A percentile compares a stretch with the other conserved stretches of the same genome.
phyloP scores from a whole-genome alignment of 2,329 filamentous ascomycete genomes.

The Diaporthe batatas region DNA sequence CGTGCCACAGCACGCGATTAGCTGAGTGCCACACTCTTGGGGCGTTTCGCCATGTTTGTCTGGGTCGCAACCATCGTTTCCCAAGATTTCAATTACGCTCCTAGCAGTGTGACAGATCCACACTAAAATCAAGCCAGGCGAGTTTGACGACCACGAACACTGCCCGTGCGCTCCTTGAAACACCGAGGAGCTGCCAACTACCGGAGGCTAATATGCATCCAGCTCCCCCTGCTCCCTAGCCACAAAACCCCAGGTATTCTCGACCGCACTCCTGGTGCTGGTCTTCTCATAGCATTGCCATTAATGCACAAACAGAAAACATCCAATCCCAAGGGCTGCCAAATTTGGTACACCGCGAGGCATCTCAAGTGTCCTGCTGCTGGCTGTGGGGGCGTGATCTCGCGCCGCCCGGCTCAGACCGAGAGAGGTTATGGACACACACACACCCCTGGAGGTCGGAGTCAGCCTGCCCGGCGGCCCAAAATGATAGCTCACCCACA shows the following conservation, averaged over 20 bases:
- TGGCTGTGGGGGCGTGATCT: background rate
- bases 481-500: conserved; percentile 6
- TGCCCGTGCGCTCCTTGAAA: conserved; percentile 28
- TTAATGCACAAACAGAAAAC: conserved; percentile 20
- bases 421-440: conserved; percentile 22
- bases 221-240: conserved; percentile 22
- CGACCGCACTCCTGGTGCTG: conserved; percentile 22
- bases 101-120: conserved; percentile 30
- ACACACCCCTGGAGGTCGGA: background rate
- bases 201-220: conserved; percentile 18
- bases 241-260: conserved; percentile 15
- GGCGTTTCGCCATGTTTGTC: conserved; percentile 26
- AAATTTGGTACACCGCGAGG: conserved; percentile 2
- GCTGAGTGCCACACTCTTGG: conserved; percentile 25
- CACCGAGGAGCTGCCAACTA: conserved; percentile 32
- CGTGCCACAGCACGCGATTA: background rate
- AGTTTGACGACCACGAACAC: conserved; percentile 34
- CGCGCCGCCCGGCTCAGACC: conserved; percentile 6
- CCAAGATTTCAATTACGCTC: conserved; percentile 27
- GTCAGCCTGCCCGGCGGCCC: background rate
- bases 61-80: conserved; percentile 21
- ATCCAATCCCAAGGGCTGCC: conserved; percentile 7
- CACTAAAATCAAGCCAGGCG: conserved; percentile 28
- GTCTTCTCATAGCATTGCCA: conserved; percentile 21
- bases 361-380: conserved; percentile 1